Evolutionary conservation across 352 stramenopile species (phyloP), one percentile per base, ranked within the genome.

Genomic region (Pythium phragmiticola): DNA sequence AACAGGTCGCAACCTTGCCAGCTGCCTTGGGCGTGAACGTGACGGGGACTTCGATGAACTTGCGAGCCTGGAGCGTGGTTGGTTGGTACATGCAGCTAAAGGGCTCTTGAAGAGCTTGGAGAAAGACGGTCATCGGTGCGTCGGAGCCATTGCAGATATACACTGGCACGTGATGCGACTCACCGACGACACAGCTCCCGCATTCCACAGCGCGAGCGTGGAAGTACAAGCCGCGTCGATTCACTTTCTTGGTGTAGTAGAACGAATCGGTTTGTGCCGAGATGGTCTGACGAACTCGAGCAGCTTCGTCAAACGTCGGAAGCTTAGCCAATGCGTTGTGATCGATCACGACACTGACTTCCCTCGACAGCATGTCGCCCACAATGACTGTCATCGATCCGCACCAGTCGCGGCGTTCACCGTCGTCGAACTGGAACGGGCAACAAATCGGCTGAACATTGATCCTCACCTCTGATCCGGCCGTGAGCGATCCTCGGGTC

Each of bases 111-210:
- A 95, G 64, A 39, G 84, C 75, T 63, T 94, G 84, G 50, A 95
- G 66, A 58, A 95, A 92, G 17, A 95, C 87, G 4, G 87, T 93
- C 78, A 93, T 91, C 16, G 84, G 80, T 41, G 69, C 49, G 37
- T 83, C 88, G 21, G 84, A 90, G 39, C 87, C 84, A 64, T 95
- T 95, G 77, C 87, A 95, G 28, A 95, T 80, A 61, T 91, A 93
- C 33, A 95, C 84, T 16, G 84, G 80, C 34, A 93, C 84, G 70
- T 90, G 75, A 28, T 92, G 84, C 8, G 75, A 89, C 61, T 91
- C 80, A 26, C 82, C 83, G 41, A 94, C 75, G 28, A 76, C 70
- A 61, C 81, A 90, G 43, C 73, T 84, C 37, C 87, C 87, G 59
- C 83, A 95, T 34, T 95, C 87, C 34, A 95, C 84, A n/a, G 81